Evolutionary conservation across 371 early-diverging fungal genomes (phyloP), one percentile per base, ranked within the genome.

Genomic region (Mortierella sp.): DNA sequence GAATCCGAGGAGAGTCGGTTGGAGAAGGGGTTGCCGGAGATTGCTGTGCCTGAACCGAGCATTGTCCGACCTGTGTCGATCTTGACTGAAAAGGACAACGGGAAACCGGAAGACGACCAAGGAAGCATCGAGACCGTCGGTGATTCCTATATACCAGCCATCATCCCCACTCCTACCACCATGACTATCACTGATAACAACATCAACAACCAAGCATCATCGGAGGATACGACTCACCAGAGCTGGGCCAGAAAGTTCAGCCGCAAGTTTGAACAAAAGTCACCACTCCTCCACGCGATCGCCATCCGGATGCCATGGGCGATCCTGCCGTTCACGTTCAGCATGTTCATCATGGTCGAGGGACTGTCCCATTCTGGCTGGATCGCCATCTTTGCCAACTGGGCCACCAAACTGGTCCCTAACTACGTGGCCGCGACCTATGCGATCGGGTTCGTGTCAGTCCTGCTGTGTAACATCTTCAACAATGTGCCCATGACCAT

Each of bases 401-500:
- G 88, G 21, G 88, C 96, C 72, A 87, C 90, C 18, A 85, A 82
- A 2, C 83, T 95, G 58, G 90, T 93, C 0, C 91, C 91, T 6
- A 89, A 91, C 54, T 91, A 91, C 79, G 88, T 87, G 3, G 88
- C 91, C 0, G 93, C 95, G 3, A 91, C 95, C 3, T 94, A 94
- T 75, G 89, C 91, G 16, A 91, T 93, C 44, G 93, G 92, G n/a
- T 87, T 90, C 41, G 81, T 95, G 43, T 92, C 95, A 0, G 89
- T 96, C 16, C 70, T 95, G 68, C 90, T 94, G 7, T 96, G 95
- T 83, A 95, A 94, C 75, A 77, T 95, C 21, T 88, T 97, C 77
- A 97, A 97, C 89, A 97, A 96, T 78, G 85, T 96, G 60, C 97
- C 96, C 3, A 95, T 95, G 95, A 93, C 96, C 0, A 95, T 96